Evolutionary conservation across 1,284 basidiomycete genomes (phyloP).

Genomic region (Mycosarcoma mackinlayi): DNA sequence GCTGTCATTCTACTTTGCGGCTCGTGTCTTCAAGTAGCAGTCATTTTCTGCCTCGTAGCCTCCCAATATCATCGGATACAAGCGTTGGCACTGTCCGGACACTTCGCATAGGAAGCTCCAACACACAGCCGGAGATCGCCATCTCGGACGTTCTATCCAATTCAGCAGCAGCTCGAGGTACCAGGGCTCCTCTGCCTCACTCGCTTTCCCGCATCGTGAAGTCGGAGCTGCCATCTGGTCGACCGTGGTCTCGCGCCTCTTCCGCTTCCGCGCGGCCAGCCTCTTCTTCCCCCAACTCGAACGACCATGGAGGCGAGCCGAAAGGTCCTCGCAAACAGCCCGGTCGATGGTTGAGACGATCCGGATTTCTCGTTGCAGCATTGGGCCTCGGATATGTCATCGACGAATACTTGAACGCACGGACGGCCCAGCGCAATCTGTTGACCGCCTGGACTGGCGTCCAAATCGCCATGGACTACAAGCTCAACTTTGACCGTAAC

Average conservation of each 20-base stretch:
- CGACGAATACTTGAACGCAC: constrained; percentile 46
- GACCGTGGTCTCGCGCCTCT: constrained; percentile 29
- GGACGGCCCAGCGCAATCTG: constrained; percentile 53
- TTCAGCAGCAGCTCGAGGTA: constrained; percentile 24
- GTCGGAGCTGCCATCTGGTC: constrained; percentile 20
- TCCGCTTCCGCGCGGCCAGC: background rate
- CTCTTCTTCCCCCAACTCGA: constrained; percentile 3
- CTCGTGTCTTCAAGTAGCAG: background rate
- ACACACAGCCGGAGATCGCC: constrained; percentile 31
- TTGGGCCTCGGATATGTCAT: constrained; percentile 26
- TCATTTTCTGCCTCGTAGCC: background rate
- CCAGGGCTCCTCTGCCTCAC: constrained; percentile 17
- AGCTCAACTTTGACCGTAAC: constrained; percentile 58
- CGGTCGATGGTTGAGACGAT: constrained; percentile 15
- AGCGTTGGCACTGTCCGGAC: constrained; percentile 10
- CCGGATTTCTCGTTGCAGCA: constrained; percentile 13
- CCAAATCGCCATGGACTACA: constrained; percentile 61
- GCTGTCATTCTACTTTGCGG: background rate
- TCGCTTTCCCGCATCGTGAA: constrained; percentile 20
- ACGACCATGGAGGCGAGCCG: background rate
- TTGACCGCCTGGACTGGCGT: constrained; percentile 51
- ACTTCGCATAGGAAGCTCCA: constrained; percentile 25
- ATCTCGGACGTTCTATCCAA: constrained; percentile 38
- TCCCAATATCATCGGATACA: background rate
- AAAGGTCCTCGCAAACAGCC: background rate